phyloP scores from a whole-genome alignment of 2,329 filamentous ascomycete genomes.

The Aureobasidium vineae region DNA sequence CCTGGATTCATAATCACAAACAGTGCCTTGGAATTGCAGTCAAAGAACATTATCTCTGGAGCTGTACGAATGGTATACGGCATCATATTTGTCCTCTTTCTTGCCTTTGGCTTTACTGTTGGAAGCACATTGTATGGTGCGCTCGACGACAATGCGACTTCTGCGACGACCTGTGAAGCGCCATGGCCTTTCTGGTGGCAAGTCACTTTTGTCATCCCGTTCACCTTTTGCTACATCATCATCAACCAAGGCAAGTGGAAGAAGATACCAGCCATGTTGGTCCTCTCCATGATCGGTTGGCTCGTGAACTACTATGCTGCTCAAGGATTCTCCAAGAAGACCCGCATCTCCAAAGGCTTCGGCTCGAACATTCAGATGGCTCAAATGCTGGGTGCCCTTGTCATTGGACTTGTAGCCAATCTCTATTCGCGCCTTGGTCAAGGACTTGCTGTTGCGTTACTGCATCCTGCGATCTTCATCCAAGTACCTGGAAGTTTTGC shows the following conservation, averaged over 20 bases:
- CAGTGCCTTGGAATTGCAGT: conserved; percentile 44
- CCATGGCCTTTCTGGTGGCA: conserved; percentile 52
- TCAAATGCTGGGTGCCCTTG: neutral
- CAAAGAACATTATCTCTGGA: conserved; percentile 44
- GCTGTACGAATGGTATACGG: conserved; percentile 47
- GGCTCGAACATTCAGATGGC: neutral
- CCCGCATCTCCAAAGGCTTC: neutral
- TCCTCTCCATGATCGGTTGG: neutral
- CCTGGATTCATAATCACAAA: conserved; percentile 46
- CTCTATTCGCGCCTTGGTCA: neutral
- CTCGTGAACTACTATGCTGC: neutral
- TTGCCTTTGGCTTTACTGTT: conserved; percentile 47
- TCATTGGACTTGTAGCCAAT: neutral
- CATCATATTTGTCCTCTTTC: conserved; percentile 47
- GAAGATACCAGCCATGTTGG: neutral
- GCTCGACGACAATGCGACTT: conserved; percentile 44
- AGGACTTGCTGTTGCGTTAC: neutral
- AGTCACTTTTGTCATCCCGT: conserved; percentile 68
- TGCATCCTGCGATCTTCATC: conserved; percentile 2
- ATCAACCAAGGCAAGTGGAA: conserved; percentile 61
- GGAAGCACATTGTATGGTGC: conserved; percentile 44
- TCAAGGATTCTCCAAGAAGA: neutral
- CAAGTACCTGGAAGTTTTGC: conserved; percentile 17
- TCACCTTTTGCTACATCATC: conserved; percentile 66
- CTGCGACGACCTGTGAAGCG: conserved; percentile 39